A percentile compares a stretch with the other conserved stretches of the same genome.
Conservation (phyloP, 257 asterid species). For the Orobanche coerulescens region DNA sequence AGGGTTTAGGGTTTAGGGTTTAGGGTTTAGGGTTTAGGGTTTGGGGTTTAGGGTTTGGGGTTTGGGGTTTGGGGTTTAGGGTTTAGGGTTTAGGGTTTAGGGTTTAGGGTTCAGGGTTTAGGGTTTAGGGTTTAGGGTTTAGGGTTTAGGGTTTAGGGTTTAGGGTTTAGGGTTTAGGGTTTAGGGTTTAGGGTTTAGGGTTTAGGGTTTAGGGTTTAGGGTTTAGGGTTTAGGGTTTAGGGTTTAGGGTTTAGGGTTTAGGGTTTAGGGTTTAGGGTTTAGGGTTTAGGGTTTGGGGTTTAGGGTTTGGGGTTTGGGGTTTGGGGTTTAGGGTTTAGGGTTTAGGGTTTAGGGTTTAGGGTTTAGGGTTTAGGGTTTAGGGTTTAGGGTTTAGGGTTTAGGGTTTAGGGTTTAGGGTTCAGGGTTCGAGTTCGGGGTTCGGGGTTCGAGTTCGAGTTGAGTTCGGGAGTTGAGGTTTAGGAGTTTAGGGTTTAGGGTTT, state of each 20-base stretch:
- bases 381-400: neutral
- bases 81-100: constrained; percentile 24
- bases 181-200: too few species aligned
- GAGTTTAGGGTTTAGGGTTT: neutral
- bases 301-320: neutral
- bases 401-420: neutral
- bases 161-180: too few species aligned
- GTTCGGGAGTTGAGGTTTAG: neutral
- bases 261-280: too few species aligned
- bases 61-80: constrained; percentile 18
- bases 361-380: neutral
- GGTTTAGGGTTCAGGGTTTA: constrained; percentile 22
- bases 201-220: too few species aligned
- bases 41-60: constrained; percentile 19
- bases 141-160: too few species aligned
- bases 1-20: constrained; percentile 22
- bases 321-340: neutral
- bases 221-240: too few species aligned
- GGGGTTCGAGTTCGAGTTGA: neutral
- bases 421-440: neutral
- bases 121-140: too few species aligned
- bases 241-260: too few species aligned
- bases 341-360: too few species aligned
- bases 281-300: neutral
- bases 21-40: constrained; percentile 23